Conservation (phyloP, 495 filamentous ascomycete genomes). For the Corynascus novoguineensis region DNA sequence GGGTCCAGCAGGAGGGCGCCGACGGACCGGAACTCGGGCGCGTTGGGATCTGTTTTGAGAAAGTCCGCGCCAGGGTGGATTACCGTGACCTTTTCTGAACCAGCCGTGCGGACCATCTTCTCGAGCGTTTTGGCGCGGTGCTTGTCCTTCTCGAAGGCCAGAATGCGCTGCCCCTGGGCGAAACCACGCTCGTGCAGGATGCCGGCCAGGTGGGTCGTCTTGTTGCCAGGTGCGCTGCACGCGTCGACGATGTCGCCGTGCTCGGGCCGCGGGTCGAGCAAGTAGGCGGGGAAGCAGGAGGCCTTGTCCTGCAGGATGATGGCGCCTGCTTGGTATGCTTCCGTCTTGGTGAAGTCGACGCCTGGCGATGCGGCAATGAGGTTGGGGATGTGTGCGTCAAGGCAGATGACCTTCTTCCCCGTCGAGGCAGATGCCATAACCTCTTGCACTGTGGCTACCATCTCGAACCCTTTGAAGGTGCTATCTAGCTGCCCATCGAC, state of each 20-base stretch:
- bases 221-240: constrained; percentile 92
- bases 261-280: constrained; percentile 57
- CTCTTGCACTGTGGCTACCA: constrained; percentile 43
- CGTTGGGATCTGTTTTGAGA: constrained; percentile 59
- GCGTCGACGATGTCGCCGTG: constrained; percentile 78
- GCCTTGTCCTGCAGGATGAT: constrained; percentile 96
- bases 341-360: constrained; percentile 58
- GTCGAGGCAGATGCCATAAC: constrained; percentile 28
- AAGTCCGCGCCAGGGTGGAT: constrained; percentile 74
- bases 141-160: constrained; percentile 67
- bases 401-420: constrained; percentile 34
- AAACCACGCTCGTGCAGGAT: constrained; percentile 42
- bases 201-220: constrained; percentile 88
- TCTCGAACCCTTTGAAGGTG: constrained; percentile 58
- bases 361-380: constrained; percentile 70
- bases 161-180: constrained; percentile 32
- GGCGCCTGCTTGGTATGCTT: constrained; percentile 66
- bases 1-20: constrained; percentile 80
- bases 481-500: constrained; percentile 61
- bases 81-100: constrained; percentile 56
- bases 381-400: constrained; percentile 76
- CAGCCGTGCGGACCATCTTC: constrained; percentile 76
- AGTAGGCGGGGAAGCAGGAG: constrained; percentile 87
- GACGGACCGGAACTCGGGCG: constrained; percentile 51
- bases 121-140: constrained; percentile 63